Conservation (phyloP, 495 filamentous ascomycete species). For the Aspergillus taichungensis region DNA sequence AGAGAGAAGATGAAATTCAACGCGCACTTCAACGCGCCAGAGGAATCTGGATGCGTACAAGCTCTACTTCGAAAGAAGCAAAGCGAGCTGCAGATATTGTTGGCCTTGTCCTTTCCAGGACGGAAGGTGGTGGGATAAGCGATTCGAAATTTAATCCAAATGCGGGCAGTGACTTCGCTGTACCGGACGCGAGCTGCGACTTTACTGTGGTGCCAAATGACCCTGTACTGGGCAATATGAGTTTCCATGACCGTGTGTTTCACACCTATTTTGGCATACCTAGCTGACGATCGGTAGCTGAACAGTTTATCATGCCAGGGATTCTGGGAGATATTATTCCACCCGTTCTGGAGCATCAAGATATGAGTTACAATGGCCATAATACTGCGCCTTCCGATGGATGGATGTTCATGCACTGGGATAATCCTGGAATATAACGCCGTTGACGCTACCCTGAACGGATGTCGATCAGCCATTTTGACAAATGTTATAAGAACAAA, state of each 20-base stretch:
- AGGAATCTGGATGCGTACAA: conserved; percentile 18
- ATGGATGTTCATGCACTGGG: neutral
- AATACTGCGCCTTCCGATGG: neutral
- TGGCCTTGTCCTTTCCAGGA: conserved; percentile 10
- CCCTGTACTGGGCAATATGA: neutral
- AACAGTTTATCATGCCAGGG: conserved; percentile 2
- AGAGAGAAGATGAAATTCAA: conserved; percentile 11
- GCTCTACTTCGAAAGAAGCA: conserved; percentile 15
- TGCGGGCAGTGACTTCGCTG: neutral
- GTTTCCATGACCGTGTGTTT: conserved; percentile 3
- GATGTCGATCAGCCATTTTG: too few relatives aligned
- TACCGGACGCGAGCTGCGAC: neutral
- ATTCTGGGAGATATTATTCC: neutral
- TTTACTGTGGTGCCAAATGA: neutral
- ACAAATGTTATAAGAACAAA: too few relatives aligned
- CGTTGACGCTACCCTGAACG: too few relatives aligned
- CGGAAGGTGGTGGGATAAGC: neutral
- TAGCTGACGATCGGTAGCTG: neutral
- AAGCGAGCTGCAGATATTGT: conserved; percentile 16
- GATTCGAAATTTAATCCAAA: neutral
- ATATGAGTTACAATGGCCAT: neutral
- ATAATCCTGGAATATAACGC: neutral
- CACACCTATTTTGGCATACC: neutral
- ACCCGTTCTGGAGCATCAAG: neutral
- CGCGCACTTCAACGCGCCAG: conserved; percentile 13